Conservation (phyloP, 768 basidiomycete species). For the Trametes sanguinea region DNA sequence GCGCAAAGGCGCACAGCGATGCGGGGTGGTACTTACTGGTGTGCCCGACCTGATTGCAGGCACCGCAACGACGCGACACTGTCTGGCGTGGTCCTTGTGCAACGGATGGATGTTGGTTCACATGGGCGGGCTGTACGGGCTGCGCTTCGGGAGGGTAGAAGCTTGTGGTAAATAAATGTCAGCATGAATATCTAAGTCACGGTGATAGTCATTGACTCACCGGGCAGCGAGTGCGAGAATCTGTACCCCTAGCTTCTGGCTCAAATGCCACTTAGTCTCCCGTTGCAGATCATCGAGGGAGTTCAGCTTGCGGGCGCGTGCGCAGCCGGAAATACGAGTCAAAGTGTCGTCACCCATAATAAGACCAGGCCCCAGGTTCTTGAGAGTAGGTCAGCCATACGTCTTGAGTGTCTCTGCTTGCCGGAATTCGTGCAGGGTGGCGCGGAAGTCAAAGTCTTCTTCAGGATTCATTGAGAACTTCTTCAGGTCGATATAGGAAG, state of each 20-base stretch:
- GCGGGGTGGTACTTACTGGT: neutral
- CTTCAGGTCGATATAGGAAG: slow-evolving; percentile 14
- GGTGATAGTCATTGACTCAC: neutral
- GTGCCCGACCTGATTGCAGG: neutral
- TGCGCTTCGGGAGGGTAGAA: neutral
- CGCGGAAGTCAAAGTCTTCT: neutral
- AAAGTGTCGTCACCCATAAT: slow-evolving; percentile 27
- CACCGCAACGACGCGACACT: neutral
- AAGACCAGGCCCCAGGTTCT: slow-evolving; percentile 22
- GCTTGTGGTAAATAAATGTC: neutral
- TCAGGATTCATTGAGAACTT: slow-evolving; percentile 12
- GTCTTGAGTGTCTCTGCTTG: slow-evolving; percentile 1
- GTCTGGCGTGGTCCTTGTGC: too few relatives aligned
- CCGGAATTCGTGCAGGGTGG: slow-evolving; percentile 23
- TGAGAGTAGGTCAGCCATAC: slow-evolving; percentile 9
- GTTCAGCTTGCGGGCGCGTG: slow-evolving; percentile 27
- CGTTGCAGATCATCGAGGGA: slow-evolving; percentile 15
- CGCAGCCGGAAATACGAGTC: slow-evolving; percentile 29
- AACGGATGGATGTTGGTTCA: neutral
- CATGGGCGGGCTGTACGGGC: too few relatives aligned
- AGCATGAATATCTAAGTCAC: neutral
- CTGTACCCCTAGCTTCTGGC: slow-evolving; percentile 9
- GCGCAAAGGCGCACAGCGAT: too few relatives aligned
- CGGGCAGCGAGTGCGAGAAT: neutral
- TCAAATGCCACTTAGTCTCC: slow-evolving; percentile 28